A percentile compares a stretch with the other conserved stretches of the same genome.
Conservation (phyloP, 441 rosid species). For the Syzygium malaccense region DNA sequence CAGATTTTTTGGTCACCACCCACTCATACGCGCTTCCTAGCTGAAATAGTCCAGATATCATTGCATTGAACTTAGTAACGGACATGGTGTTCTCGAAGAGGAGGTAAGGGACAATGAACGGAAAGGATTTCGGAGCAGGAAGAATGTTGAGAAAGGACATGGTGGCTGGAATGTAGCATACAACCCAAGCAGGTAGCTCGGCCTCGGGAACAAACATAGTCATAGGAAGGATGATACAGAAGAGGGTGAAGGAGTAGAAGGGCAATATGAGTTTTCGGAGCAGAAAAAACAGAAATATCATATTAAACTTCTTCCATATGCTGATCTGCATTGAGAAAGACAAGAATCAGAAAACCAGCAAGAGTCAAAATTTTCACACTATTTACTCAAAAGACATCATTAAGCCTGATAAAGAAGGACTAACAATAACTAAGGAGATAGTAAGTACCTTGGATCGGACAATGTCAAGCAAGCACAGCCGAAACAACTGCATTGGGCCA, state of each 20-base stretch:
- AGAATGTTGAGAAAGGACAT: constrained; percentile 96
- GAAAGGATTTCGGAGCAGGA: constrained; percentile 86
- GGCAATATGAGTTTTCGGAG: constrained; percentile 88
- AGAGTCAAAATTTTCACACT: not conserved
- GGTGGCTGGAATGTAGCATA: constrained; percentile 90
- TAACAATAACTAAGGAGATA: not conserved
- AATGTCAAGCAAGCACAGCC: constrained; percentile 70
- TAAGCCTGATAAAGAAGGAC: not conserved
- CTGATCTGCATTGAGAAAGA: constrained; percentile 43
- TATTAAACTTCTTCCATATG: constrained; percentile 68
- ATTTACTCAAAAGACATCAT: not conserved
- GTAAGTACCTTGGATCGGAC: constrained; percentile 55
- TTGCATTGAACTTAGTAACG: constrained; percentile 92
- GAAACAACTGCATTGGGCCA: constrained; percentile 95
- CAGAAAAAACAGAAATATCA: constrained; percentile 89
- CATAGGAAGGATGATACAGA: constrained; percentile 92
- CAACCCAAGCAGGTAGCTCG: constrained; percentile 91
- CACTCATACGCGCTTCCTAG: constrained; percentile 95
- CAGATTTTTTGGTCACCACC: constrained; percentile 94
- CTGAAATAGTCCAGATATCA: constrained; percentile 94
- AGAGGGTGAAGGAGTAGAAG: constrained; percentile 91
- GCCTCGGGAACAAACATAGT: constrained; percentile 97
- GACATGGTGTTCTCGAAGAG: constrained; percentile 98
- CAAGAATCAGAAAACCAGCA: not conserved
- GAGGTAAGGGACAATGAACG: constrained; percentile 93